phyloP scores from a whole-genome alignment of 306 rosid genomes.

The Hippophae rhamnoides region DNA sequence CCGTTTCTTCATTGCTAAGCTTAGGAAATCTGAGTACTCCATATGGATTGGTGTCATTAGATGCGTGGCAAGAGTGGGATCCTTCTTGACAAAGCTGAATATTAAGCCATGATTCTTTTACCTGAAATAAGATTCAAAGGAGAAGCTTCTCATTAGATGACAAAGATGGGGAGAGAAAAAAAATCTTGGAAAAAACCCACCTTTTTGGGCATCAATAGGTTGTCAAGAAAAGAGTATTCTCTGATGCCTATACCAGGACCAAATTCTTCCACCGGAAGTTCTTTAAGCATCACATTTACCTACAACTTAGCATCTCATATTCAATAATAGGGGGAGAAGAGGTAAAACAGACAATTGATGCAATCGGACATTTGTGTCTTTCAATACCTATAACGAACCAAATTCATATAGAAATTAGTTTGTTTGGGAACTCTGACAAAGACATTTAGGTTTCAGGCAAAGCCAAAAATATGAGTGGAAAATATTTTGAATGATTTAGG shows the following conservation, averaged over 20 bases:
- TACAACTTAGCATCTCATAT: slow-evolving; percentile 22
- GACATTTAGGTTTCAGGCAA: too few relatives aligned
- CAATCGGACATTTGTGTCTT: not conserved
- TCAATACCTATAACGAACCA: too few relatives aligned
- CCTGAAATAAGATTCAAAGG: slow-evolving; percentile 38
- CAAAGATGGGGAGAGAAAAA: slow-evolving; percentile 6
- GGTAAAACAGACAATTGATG: not conserved
- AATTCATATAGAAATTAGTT: not conserved
- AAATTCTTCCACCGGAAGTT: slow-evolving; percentile 55
- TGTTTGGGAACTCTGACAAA: not conserved
- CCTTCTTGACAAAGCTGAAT: slow-evolving; percentile 83
- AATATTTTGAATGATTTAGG: too few relatives aligned
- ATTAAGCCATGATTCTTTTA: slow-evolving; percentile 77
- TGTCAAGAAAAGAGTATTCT: slow-evolving; percentile 84
- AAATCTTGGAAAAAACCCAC: slow-evolving; percentile 28
- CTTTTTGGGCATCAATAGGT: slow-evolving; percentile 66
- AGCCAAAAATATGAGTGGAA: not conserved
- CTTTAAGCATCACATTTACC: slow-evolving; percentile 74
- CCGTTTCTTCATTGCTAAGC: slow-evolving; percentile 82
- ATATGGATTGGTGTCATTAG: slow-evolving; percentile 38
- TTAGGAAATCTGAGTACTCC: slow-evolving; percentile 73
- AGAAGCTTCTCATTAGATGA: slow-evolving; percentile 10
- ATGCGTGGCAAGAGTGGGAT: slow-evolving; percentile 37
- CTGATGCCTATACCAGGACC: slow-evolving; percentile 69
- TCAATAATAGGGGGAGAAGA: slow-evolving; percentile 1